phyloP scores from a whole-genome alignment of 2,329 filamentous ascomycete genomes.

The Gnomoniopsis sp. region DNA sequence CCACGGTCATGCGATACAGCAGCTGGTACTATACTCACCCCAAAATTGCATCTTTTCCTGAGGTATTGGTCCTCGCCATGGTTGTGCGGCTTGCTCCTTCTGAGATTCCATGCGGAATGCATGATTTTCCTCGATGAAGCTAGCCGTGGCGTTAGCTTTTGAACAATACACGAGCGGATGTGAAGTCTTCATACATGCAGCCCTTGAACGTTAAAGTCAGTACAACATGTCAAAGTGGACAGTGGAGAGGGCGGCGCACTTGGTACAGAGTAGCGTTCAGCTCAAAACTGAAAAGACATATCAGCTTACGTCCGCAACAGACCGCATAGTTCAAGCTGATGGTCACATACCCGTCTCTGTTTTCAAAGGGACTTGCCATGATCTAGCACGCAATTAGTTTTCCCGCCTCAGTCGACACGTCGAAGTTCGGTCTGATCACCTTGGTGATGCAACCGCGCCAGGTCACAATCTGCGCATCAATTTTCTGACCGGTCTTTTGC shows the following conservation, averaged over 20 bases:
- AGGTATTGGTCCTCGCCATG: conserved; percentile 40
- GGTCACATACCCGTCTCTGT: conserved; percentile 65
- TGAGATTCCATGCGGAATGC: conserved; percentile 64
- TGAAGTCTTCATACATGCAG: conserved; percentile 45
- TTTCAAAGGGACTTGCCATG: conserved; percentile 78
- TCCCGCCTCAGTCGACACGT: not conserved
- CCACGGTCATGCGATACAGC: not conserved
- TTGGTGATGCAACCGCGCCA: conserved; percentile 99
- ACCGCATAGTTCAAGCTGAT: not conserved
- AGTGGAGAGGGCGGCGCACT: conserved; percentile 45
- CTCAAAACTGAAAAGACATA: conserved; percentile 62
- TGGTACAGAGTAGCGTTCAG: conserved; percentile 95
- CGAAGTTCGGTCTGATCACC: conserved; percentile 41
- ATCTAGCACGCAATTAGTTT: conserved; percentile 52
- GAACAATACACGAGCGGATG: no score
- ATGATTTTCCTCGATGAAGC: conserved; percentile 92
- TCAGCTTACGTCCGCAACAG: not conserved
- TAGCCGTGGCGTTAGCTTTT: conserved; percentile 32
- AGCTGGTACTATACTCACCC: conserved; percentile 54
- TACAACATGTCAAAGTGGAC: conserved; percentile 16
- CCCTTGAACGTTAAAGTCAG: conserved; percentile 34
- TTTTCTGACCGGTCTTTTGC: conserved; percentile 60
- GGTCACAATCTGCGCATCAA: conserved; percentile 78
- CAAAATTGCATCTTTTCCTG: conserved; percentile 88
- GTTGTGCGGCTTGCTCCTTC: conserved; percentile 52